Conservation (phyloP, 202 grass and related monocot genomes). For the Carex sylvatica region DNA sequence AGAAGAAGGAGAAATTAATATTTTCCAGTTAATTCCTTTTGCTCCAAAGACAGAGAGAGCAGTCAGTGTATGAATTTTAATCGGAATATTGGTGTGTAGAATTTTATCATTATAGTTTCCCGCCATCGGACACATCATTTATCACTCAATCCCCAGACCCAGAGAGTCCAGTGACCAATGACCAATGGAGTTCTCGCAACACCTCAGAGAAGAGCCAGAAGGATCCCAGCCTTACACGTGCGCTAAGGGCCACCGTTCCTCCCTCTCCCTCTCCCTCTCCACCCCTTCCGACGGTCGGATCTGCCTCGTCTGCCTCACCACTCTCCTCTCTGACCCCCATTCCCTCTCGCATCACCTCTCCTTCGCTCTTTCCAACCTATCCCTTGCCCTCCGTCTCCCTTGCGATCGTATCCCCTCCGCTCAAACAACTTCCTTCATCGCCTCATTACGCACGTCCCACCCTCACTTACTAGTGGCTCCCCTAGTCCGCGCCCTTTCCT, state of each 20-base stretch:
- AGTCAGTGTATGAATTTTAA: no score
- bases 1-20: no score
- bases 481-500: constrained; percentile 44
- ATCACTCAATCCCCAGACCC: no score
- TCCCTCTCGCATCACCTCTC: constrained; percentile 77
- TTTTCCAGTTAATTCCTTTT: no score
- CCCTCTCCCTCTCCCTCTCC: constrained; percentile 54
- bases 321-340: constrained; percentile 51
- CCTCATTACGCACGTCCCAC: constrained; percentile 40
- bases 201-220: constrained; percentile 15
- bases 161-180: no score
- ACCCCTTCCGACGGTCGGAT: constrained; percentile 47
- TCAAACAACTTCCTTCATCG: constrained; percentile 35
- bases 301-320: constrained; percentile 65
- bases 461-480: constrained; percentile 52
- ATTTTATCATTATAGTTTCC: no score
- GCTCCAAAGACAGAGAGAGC: no score
- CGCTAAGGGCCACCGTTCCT: constrained; percentile 59
- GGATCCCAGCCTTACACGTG: constrained; percentile 29
- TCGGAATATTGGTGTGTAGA: no score
- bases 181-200: constrained; percentile 21
- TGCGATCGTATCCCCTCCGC: constrained; percentile 24
- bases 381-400: constrained; percentile 43
- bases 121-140: no score
- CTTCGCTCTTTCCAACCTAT: constrained; percentile 69